Evolutionary conservation across 768 basidiomycete species (phyloP).

Genomic region (Tricholoma matsutake): DNA sequence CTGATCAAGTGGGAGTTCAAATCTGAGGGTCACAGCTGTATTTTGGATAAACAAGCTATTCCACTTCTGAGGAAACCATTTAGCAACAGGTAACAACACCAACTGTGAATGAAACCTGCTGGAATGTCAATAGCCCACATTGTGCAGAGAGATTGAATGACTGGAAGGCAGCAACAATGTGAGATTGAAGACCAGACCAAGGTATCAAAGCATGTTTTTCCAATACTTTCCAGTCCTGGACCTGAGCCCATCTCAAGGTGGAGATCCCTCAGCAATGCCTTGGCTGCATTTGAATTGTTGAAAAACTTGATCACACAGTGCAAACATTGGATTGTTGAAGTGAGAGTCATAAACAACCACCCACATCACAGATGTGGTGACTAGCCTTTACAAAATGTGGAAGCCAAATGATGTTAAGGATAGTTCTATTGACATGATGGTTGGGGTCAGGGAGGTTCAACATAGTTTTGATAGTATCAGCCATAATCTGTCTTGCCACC

Average conservation of each 20-base stretch:
- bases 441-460: slow-evolving; percentile 23
- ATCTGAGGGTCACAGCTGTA: no score
- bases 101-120: no score
- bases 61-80: no score
- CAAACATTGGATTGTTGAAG: slow-evolving; percentile 7
- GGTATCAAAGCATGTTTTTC: slow-evolving; percentile 23
- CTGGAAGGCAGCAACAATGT: not conserved
- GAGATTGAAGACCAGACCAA: slow-evolving; percentile 10
- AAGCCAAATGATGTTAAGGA: slow-evolving; percentile 18
- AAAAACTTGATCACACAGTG: no score
- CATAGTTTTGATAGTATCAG: not conserved
- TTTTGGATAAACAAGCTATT: no score
- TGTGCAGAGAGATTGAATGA: not conserved
- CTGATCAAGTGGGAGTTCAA: no score
- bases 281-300: slow-evolving; percentile 12
- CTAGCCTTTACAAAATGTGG: slow-evolving; percentile 14
- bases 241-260: slow-evolving; percentile 15
- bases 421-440: slow-evolving; percentile 23
- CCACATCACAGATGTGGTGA: slow-evolving; percentile 6
- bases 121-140: no score
- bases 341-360: slow-evolving; percentile 11
- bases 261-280: slow-evolving; percentile 1
- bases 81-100: no score
- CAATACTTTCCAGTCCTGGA: slow-evolving; percentile 24
- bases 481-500: slow-evolving; percentile 12